phyloP scores from a whole-genome alignment of 2,329 filamentous ascomycete species.

The Arthrinium phaeospermum region DNA sequence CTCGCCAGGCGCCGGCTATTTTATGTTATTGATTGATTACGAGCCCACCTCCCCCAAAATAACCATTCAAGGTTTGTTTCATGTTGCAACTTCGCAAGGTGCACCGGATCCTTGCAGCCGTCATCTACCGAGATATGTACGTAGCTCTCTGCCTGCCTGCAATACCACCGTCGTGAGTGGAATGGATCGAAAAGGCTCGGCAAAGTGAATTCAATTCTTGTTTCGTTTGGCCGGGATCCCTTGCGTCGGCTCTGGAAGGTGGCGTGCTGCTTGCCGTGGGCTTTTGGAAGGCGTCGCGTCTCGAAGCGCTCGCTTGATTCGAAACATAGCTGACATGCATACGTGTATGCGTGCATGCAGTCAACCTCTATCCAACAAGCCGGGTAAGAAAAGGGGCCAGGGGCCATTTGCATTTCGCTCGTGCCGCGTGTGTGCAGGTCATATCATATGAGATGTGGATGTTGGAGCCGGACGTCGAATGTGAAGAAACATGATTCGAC shows the following conservation, averaged over 20 bases:
- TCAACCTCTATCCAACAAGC: neutral
- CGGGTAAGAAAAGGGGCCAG: neutral
- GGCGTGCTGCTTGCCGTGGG: neutral
- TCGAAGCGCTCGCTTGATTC: conserved; percentile 17
- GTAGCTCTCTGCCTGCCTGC: neutral
- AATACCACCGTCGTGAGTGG: neutral
- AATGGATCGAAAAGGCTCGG: neutral
- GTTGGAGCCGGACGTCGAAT: neutral
- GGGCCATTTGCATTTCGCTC: neutral
- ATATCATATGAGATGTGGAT: neutral
- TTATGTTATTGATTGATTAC: neutral
- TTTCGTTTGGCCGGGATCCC: conserved; percentile 15
- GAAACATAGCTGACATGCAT: conserved; percentile 13
- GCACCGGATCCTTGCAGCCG: conserved; percentile 4
- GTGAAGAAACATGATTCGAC: neutral
- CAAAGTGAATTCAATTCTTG: neutral
- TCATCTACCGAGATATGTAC: neutral
- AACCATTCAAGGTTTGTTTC: conserved; percentile 13
- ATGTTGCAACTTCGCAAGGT: conserved; percentile 16
- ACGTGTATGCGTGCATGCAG: neutral
- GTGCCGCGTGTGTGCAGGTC: neutral
- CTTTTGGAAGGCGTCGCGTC: neutral
- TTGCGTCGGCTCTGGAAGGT: neutral
- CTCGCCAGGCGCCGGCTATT: neutral
- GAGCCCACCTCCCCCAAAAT: neutral